These are phyloP conservation scores for Globisporangium polare DNA, from an alignment of 352 stramenopile genomes.

Conservation along the genomic window DNA sequence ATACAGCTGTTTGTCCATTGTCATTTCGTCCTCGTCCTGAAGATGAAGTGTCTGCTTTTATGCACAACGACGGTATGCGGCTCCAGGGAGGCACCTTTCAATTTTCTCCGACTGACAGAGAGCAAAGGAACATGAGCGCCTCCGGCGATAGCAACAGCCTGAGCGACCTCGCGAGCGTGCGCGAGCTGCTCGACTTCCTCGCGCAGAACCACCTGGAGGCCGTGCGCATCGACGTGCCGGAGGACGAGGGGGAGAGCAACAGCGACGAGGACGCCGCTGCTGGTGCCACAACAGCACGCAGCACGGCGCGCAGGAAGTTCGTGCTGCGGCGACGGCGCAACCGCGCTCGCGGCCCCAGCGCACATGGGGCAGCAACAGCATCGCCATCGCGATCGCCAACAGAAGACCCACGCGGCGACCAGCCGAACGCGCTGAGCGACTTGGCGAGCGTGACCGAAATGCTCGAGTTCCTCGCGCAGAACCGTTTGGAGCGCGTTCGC, in stretches of 20 bases:
- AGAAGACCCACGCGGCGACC: neutral
- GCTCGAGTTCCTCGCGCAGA: slow-evolving; percentile 4
- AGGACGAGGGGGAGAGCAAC: neutral
- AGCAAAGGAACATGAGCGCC: too few relatives aligned
- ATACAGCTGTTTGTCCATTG: neutral
- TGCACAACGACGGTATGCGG: too few relatives aligned
- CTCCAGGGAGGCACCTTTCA: too few relatives aligned
- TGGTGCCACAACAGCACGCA: neutral
- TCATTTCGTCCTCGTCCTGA: neutral
- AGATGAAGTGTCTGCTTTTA: too few relatives aligned
- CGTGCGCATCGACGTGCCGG: slow-evolving; percentile 5
- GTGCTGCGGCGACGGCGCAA: neutral
- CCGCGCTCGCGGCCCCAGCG: neutral
- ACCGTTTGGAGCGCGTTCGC: neutral
- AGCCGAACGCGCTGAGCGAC: neutral
- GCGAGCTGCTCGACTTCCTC: slow-evolving; percentile 13
- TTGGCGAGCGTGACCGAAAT: slow-evolving; percentile 1
- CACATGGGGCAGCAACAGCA: neutral
- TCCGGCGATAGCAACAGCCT: neutral
- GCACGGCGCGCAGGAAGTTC: slow-evolving; percentile 1
- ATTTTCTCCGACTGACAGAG: too few relatives aligned
- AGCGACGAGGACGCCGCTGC: neutral
- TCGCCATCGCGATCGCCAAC: neutral
- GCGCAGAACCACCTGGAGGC: slow-evolving; percentile 5
- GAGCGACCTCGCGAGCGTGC: slow-evolving; percentile 5